Evolutionary conservation across 345 rosid species (phyloP), one percentile per base, ranked within the genome.

Genomic region (Viola odorata): DNA sequence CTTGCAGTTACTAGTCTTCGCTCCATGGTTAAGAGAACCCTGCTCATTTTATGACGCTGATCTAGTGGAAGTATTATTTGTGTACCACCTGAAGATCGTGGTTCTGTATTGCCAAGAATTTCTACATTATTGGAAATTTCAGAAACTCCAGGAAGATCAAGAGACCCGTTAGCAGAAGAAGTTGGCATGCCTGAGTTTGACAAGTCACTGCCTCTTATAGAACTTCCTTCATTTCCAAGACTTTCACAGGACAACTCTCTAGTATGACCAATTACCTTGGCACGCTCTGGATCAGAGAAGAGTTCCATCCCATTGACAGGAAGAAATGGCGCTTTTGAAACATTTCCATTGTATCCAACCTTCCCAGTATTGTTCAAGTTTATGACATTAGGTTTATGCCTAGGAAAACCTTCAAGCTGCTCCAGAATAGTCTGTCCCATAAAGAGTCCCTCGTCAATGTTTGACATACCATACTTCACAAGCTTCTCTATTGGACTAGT

Each of bases 381-480:
- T 70, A 78, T 77, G 70, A 71, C 63, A 64, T 77, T 78, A 45
- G 75, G 69, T 73, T 85, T 85, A 73, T 80, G 91, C 77, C 73
- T 80, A 38, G 91, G 95, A 60, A 85, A 75, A 69, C 86, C 95
- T 81, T 88, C 95, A 68, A 95, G 88, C 58, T 91, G 95, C 68
- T 88, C 99, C 23, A 95, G 72, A 78, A 91, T 95, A 59, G 91
- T 87, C 68, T 91, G 91, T 67, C 99, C 92, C 91, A 88, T 86
- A 71, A 83, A 82, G 55, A 95, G 81, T 51, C 99, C 97, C 77
- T 95, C 95, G 15, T 95, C 99, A 75, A 95, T 91, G 70, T 91
- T 91, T 64, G 94, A 78, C 81, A 95, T 83, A 61, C 90, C 96
- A 73, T 76, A 86, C 77, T 86, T 88, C 52, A 85, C 87, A 55